Evolutionary conservation across 352 stramenopile genomes (phyloP).

Genomic region (Halophytophthora polymorphica): DNA sequence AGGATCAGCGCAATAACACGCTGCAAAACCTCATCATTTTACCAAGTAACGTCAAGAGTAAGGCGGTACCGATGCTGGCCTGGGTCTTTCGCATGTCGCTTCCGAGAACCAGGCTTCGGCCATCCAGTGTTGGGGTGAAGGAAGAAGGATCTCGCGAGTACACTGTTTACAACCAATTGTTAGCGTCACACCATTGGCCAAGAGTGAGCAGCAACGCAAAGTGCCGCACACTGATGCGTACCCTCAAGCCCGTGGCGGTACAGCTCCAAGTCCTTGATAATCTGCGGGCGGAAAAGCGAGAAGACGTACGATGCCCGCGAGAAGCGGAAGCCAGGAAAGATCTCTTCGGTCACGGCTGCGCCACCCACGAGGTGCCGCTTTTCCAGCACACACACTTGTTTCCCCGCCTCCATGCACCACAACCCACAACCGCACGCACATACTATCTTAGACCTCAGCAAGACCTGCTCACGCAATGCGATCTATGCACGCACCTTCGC

Average conservation of each 20-base stretch:
- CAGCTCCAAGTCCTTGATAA: slow-evolving; percentile 87
- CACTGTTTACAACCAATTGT: slow-evolving; percentile 26
- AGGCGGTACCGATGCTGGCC: slow-evolving; percentile 54
- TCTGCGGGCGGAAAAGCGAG: slow-evolving; percentile 86
- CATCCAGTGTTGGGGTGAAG: slow-evolving; percentile 83
- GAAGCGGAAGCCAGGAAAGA: slow-evolving; percentile 90
- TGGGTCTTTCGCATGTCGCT: slow-evolving; percentile 76
- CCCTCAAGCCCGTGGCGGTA: slow-evolving; percentile 72
- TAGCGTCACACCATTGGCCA: background rate
- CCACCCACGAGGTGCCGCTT: slow-evolving; percentile 85
- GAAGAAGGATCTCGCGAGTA: slow-evolving; percentile 82
- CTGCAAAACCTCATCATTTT: too few relatives aligned
- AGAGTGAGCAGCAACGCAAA: background rate
- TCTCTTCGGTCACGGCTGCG: slow-evolving; percentile 89
- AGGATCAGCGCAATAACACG: background rate
- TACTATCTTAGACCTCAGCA: background rate
- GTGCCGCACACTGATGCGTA: slow-evolving; percentile 8
- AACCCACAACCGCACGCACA: background rate
- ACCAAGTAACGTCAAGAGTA: background rate
- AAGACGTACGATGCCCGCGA: slow-evolving; percentile 90
- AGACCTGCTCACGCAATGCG: background rate
- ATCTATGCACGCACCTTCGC: slow-evolving; percentile 47
- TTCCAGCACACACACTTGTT: slow-evolving; percentile 87
- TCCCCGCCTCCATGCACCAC: slow-evolving; percentile 43
- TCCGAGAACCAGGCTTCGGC: slow-evolving; percentile 76